These are phyloP conservation scores for Ilyonectria sp. DNA, from an alignment of 2,329 filamentous ascomycete genomes.

Conservation along the genomic window DNA sequence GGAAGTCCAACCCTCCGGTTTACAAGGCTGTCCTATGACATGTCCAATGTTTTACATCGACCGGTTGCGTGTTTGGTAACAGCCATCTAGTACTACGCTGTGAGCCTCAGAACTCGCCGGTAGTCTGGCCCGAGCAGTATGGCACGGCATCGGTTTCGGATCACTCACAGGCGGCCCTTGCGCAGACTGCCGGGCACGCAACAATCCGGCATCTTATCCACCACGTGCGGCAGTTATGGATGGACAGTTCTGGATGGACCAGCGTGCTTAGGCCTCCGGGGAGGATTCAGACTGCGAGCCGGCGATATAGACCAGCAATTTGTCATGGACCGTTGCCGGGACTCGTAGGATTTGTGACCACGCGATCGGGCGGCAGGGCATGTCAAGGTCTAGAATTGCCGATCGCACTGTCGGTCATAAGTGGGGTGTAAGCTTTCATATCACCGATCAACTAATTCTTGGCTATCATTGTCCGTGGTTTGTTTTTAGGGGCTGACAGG, in stretches of 20 bases:
- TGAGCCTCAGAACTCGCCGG: slow-evolving; percentile 2
- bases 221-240: slow-evolving; percentile 19
- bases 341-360: slow-evolving; percentile 1
- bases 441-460: slow-evolving; percentile 22
- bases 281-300: slow-evolving; percentile 15
- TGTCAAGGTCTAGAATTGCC: background rate
- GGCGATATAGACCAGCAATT: background rate
- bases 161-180: slow-evolving; percentile 19
- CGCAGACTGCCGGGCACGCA: slow-evolving; percentile 3
- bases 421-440: background rate
- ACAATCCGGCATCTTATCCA: slow-evolving; percentile 7
- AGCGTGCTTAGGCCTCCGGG: slow-evolving; percentile 12
- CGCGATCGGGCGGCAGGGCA: background rate
- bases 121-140: slow-evolving; percentile 5
- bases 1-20: slow-evolving; percentile 10
- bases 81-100: background rate
- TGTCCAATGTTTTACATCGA: background rate
- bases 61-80: background rate
- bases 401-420: slow-evolving; percentile 11
- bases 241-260: background rate
- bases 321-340: background rate
- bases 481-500: slow-evolving; percentile 4
- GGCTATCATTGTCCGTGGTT: background rate
- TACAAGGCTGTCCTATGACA: slow-evolving; percentile 6
- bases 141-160: slow-evolving; percentile 5